Evolutionary conservation across 306 rosid species (phyloP).

Genomic region (Pyrus betulifolia): DNA sequence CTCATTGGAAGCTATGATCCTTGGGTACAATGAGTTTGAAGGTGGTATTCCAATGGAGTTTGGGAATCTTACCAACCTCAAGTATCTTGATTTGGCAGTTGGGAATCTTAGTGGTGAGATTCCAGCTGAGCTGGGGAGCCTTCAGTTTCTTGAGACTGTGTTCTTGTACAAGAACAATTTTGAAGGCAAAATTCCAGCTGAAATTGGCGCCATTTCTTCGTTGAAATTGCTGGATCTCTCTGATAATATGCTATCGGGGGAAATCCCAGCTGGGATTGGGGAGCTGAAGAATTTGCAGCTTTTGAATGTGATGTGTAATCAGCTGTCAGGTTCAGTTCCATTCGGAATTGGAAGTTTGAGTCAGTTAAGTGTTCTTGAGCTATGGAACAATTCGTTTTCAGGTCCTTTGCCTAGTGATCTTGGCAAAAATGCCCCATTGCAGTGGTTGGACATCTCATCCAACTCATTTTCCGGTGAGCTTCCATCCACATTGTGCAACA

Average conservation of each 20-base stretch:
- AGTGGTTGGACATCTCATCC: constrained; percentile 89
- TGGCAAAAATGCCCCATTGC: constrained; percentile 71
- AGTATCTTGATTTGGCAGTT: constrained; percentile 83
- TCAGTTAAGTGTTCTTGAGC: constrained; percentile 59
- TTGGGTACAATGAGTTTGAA: constrained; percentile 76
- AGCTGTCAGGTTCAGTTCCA: constrained; percentile 69
- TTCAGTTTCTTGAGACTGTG: constrained; percentile 52
- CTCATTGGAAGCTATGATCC: constrained; percentile 62
- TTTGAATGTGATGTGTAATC: constrained; percentile 71
- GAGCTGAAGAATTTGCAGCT: constrained; percentile 68
- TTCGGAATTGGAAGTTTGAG: constrained; percentile 53
- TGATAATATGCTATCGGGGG: constrained; percentile 62
- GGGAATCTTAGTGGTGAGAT: constrained; percentile 76
- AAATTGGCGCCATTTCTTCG: constrained; percentile 46
- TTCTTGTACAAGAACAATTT: constrained; percentile 68
- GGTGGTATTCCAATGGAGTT: constrained; percentile 75
- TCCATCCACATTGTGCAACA: constrained; percentile 64
- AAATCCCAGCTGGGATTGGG: constrained; percentile 60
- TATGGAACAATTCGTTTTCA: constrained; percentile 81
- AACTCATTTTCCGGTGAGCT: constrained; percentile 70
- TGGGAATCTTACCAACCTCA: constrained; percentile 71
- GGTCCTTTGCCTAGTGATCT: constrained; percentile 71
- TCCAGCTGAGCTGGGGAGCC: constrained; percentile 62
- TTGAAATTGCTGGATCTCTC: constrained; percentile 70
- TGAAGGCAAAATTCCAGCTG: constrained; percentile 56